A percentile compares a stretch with the other conserved stretches of the same genome.
Conservation (phyloP, 352 stramenopile genomes). For the Phytopythium vexans region DNA sequence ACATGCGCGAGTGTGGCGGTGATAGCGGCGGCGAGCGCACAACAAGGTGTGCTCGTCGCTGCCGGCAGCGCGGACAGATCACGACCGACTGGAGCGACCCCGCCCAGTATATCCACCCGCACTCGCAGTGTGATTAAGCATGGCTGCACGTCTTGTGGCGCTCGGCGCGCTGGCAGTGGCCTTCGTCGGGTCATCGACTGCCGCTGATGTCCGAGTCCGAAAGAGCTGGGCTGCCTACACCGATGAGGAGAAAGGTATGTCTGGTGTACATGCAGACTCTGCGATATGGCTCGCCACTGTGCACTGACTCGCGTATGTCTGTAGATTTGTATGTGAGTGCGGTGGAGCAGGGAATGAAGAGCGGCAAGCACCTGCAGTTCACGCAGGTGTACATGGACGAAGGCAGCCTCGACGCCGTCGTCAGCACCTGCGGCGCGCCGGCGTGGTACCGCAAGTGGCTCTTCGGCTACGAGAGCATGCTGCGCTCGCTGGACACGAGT, state of each 20-base stretch:
- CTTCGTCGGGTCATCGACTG: background rate
- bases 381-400: slow-evolving; percentile 54
- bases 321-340: slow-evolving; percentile 45
- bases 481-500: slow-evolving; percentile 37
- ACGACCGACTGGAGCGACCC: too few relatives aligned
- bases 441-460: slow-evolving; percentile 72
- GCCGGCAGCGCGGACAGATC: too few relatives aligned
- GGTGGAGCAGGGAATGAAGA: slow-evolving; percentile 46
- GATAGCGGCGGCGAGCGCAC: too few relatives aligned
- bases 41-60: too few relatives aligned
- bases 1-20: too few relatives aligned
- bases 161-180: slow-evolving; percentile 1
- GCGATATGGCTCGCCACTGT: background rate
- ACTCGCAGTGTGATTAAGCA: background rate
- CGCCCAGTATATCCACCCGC: too few relatives aligned
- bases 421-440: slow-evolving; percentile 41
- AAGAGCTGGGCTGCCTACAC: slow-evolving; percentile 29
- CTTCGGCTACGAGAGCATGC: slow-evolving; percentile 69
- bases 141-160: background rate
- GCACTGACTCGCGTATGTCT: background rate
- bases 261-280: background rate
- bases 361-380: slow-evolving; percentile 48
- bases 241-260: slow-evolving; percentile 28
- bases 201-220: slow-evolving; percentile 16
- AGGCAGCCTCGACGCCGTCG: slow-evolving; percentile 28